Base-by-base conservation (phyloP, 2,329 filamentous ascomycete species). In the Drechslerella dactyloides region DNA sequence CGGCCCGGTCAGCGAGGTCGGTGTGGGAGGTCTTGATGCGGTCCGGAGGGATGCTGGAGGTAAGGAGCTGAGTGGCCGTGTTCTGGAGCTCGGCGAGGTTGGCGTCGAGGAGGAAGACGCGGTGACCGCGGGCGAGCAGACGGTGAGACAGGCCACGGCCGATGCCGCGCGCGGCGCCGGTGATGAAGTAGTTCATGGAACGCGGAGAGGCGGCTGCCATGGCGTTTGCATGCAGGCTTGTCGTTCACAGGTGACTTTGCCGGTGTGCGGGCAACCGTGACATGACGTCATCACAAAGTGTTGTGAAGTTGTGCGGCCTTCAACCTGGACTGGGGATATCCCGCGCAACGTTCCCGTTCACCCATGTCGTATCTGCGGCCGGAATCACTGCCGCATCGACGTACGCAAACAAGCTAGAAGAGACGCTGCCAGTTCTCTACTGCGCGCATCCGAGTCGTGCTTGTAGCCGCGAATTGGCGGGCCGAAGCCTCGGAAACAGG, bases 91-190 rank as follows among this genome's bases (percentile, higher is more conserved):
- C 56, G 7, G 51, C 15, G 51, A 55, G 42, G 44, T 57, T 57
- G 51, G 42, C 37, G 48, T 69, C 64, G 19, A 69, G 27, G 3
- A 69, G 52, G 51, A 69, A 69, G 57, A 69, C 51, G 56, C 56
- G 57, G 57, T 69, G 64, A 40, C 57, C 52, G 21, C 30, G 40
- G 21, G 64, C n/a, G 23, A 82, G 77, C 4, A 82, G 78, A 0
- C 79, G 77, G 2, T 78, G 77, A 35, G 74, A 76, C 13, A 81
- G 76, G 27, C 79, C 79, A n/a, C 79, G 77, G 37, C 79, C 79
- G 19, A 81, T 80, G 53, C 79, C 79, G 23, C 79, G 77, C 4
- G 73, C 79, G 52, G 78, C 79, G 40, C 79, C 79, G 33, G 79
- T 80, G 44, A 81, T 78, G 44, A 81, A 75, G 74, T 77, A 80